Conservation (phyloP, 1,284 basidiomycete genomes). For the Cutaneotrichosporon mucoides region DNA sequence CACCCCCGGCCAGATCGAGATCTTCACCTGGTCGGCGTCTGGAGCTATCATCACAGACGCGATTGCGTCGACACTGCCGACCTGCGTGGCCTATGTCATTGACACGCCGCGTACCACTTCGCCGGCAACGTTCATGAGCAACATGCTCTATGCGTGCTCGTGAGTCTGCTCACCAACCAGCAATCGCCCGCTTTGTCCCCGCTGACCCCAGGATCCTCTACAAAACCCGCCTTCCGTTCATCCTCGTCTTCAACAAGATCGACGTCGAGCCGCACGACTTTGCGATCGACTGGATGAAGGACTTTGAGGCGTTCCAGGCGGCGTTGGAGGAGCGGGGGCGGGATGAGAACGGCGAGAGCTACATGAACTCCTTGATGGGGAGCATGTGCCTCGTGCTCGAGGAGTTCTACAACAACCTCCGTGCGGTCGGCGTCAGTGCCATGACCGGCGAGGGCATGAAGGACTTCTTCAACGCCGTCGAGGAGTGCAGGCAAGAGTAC, state of each 20-base stretch:
- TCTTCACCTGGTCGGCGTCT: conserved; percentile 99
- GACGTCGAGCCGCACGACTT: conserved; percentile 83
- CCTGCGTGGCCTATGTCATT: conserved; percentile 94
- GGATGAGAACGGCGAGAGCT: conserved; percentile 85
- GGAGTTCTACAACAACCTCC: conserved; percentile 96
- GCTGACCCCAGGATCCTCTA: conserved; percentile 73
- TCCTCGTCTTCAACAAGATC: conserved; percentile 98
- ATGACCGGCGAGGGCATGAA: conserved; percentile 89
- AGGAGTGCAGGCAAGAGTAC: conserved; percentile 81
- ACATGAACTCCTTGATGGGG: conserved; percentile 99
- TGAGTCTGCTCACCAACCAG: conserved; percentile 49
- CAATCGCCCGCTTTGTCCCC: neutral
- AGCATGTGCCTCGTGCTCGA: conserved; percentile 98
- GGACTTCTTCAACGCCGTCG: conserved; percentile 86
- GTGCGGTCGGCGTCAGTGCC: conserved; percentile 92
- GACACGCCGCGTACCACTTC: conserved; percentile 93
- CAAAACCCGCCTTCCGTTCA: conserved; percentile 95
- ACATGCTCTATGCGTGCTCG: conserved; percentile 99
- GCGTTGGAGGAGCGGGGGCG: conserved; percentile 59
- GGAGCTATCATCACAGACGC: conserved; percentile 98
- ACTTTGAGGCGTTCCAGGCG: conserved; percentile 72
- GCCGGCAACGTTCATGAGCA: conserved; percentile 99
- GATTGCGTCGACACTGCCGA: conserved; percentile 87
- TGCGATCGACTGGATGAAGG: conserved; percentile 96
- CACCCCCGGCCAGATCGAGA: conserved; percentile 99